Percentiles rank a stretch among this genome's conserved stretches.
These are phyloP conservation scores for Ambrosiella beaveri DNA, from an alignment of 2,329 filamentous ascomycete genomes.

Conservation along the genomic window DNA sequence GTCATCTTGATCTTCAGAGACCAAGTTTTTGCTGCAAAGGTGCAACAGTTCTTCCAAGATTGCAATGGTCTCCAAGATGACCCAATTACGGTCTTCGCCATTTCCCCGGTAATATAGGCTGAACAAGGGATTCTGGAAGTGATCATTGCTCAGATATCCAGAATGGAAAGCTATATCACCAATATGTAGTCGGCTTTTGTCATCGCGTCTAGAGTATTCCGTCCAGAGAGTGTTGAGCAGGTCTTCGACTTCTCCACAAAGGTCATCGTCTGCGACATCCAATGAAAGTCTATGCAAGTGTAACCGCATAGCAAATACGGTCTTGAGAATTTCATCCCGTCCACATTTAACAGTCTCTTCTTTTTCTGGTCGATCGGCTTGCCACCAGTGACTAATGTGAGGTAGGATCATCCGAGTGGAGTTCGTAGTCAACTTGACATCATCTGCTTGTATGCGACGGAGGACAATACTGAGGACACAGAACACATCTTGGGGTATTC, in stretches of 20 bases:
- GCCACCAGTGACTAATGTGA: slow-evolving; percentile 61
- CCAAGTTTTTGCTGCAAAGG: not conserved
- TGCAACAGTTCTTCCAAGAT: slow-evolving; percentile 32
- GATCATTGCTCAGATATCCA: slow-evolving; percentile 25
- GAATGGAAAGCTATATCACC: slow-evolving; percentile 50
- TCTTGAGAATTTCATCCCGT: slow-evolving; percentile 62
- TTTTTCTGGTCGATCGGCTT: slow-evolving; percentile 45
- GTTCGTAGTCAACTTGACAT: slow-evolving; percentile 42
- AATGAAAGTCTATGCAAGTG: slow-evolving; percentile 42
- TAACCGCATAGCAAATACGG: slow-evolving; percentile 47
- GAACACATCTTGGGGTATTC: slow-evolving; percentile 56
- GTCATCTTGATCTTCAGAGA: not conserved
- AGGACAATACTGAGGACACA: slow-evolving; percentile 58
- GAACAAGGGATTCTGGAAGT: slow-evolving; percentile 33
- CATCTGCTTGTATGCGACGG: slow-evolving; percentile 47
- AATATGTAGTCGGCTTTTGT: slow-evolving; percentile 58
- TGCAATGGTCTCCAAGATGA: slow-evolving; percentile 39
- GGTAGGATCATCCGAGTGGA: slow-evolving; percentile 48
- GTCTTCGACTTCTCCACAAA: slow-evolving; percentile 38
- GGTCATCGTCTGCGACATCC: slow-evolving; percentile 20
- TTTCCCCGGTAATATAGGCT: slow-evolving; percentile 34
- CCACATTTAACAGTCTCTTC: slow-evolving; percentile 44
- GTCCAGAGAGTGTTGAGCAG: slow-evolving; percentile 53
- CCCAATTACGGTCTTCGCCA: slow-evolving; percentile 43
- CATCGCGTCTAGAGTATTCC: slow-evolving; percentile 59